Conservation (phyloP, 495 filamentous ascomycete genomes). For the Aspergillus asperescens region DNA sequence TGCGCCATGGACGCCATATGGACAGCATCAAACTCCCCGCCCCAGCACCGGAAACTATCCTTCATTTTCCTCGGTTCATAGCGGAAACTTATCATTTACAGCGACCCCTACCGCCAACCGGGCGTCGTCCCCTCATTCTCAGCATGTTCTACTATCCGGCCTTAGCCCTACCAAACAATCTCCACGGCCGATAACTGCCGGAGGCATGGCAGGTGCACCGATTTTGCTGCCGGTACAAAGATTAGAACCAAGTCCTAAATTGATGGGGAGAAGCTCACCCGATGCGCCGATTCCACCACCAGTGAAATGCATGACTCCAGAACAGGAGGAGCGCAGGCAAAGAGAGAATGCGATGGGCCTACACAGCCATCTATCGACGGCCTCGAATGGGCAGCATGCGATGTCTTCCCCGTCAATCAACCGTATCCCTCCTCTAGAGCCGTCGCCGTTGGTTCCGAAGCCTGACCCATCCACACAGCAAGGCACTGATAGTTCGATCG, state of each 20-base stretch:
- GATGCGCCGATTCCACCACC: slow-evolving; percentile 45
- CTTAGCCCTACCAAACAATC: slow-evolving; percentile 74
- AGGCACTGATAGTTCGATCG: not conserved
- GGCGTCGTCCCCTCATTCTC: slow-evolving; percentile 41
- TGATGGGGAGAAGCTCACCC: slow-evolving; percentile 46
- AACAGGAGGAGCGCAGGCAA: slow-evolving; percentile 43
- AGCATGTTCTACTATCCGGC: slow-evolving; percentile 56
- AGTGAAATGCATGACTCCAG: slow-evolving; percentile 45
- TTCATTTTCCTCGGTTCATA: slow-evolving; percentile 30
- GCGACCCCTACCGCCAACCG: slow-evolving; percentile 35
- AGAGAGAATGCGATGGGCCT: slow-evolving; percentile 35
- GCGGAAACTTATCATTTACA: slow-evolving; percentile 20
- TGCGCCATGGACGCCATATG: slow-evolving; percentile 33
- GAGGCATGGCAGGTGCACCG: slow-evolving; percentile 40
- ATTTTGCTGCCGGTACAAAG: slow-evolving; percentile 47
- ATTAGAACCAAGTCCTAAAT: slow-evolving; percentile 46
- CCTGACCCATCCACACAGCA: slow-evolving; percentile 18
- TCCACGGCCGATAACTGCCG: slow-evolving; percentile 45
- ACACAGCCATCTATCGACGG: slow-evolving; percentile 19
- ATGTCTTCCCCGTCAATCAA: slow-evolving; percentile 39
- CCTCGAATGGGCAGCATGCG: slow-evolving; percentile 24
- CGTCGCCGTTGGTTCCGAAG: slow-evolving; percentile 26
- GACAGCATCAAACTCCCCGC: slow-evolving; percentile 32
- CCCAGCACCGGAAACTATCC: slow-evolving; percentile 27
- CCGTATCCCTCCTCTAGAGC: slow-evolving; percentile 34